Conservation (phyloP, 306 rosid species). For the Vigna angularis region DNA sequence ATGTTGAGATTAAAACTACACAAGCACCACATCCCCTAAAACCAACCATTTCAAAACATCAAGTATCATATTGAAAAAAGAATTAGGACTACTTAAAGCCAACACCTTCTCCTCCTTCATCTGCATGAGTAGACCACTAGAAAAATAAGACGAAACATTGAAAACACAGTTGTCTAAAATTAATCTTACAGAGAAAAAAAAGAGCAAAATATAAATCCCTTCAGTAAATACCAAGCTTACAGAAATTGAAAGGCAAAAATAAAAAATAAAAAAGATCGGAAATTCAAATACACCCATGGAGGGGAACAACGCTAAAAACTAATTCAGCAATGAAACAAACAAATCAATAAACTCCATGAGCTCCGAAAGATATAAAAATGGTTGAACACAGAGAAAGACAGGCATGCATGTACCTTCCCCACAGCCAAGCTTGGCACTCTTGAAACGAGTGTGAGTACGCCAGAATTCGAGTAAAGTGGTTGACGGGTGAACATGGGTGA, state of each 20-base stretch:
- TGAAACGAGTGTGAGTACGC: slow-evolving; percentile 75
- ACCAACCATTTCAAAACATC: slow-evolving; percentile 38
- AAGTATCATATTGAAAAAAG: slow-evolving; percentile 12
- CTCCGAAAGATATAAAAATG: background rate
- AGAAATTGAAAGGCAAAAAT: background rate
- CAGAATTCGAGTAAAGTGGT: slow-evolving; percentile 81
- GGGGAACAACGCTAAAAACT: background rate
- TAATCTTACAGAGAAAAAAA: slow-evolving; percentile 1
- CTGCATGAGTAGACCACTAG: slow-evolving; percentile 11
- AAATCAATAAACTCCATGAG: background rate
- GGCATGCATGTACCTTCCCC: slow-evolving; percentile 71
- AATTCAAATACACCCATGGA: slow-evolving; percentile 7
- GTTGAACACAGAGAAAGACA: background rate
- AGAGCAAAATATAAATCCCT: background rate
- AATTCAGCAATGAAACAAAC: background rate
- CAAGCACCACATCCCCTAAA: slow-evolving; percentile 99
- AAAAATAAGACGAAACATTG: slow-evolving; percentile 15
- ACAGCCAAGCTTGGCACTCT: slow-evolving; percentile 86
- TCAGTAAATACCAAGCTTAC: background rate
- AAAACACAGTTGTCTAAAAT: background rate
- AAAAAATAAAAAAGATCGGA: too few species aligned
- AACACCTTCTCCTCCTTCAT: slow-evolving; percentile 3
- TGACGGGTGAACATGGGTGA: slow-evolving; percentile 64
- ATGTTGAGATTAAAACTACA: slow-evolving; percentile 82
- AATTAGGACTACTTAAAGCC: background rate